Percentiles rank a stretch among this genome's conserved stretches.
These are phyloP conservation scores for Carpinus fangiana DNA, from an alignment of 306 rosid species.

Conservation along the genomic window DNA sequence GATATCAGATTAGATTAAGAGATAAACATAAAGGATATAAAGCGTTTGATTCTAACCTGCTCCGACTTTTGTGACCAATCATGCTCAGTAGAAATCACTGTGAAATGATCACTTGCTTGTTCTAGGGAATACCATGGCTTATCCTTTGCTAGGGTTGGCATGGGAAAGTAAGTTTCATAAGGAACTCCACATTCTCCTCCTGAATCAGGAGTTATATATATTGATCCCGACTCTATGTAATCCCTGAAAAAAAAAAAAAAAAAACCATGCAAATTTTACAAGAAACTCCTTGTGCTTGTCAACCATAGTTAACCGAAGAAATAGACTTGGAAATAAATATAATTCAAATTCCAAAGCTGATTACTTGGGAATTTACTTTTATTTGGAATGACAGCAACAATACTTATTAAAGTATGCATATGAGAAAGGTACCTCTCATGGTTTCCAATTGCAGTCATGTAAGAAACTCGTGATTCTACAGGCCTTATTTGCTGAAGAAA, in stretches of 20 bases:
- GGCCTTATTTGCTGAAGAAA: conserved; percentile 65
- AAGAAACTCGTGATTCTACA: conserved; percentile 64
- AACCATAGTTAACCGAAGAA: no score
- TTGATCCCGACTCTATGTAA: conserved; percentile 54
- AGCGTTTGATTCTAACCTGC: conserved; percentile 50
- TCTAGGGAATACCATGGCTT: conserved; percentile 95
- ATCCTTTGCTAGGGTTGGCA: conserved; percentile 78
- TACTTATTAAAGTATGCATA: not conserved
- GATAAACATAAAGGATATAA: not conserved
- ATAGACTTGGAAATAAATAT: no score
- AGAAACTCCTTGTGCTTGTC: not conserved
- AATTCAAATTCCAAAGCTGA: not conserved
- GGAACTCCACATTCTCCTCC: conserved; percentile 98
- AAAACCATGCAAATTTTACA: not conserved
- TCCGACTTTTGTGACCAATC: conserved; percentile 59
- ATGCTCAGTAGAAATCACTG: conserved; percentile 85
- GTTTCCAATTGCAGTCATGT: conserved; percentile 94
- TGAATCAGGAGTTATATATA: conserved; percentile 66
- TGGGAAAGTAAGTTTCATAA: conserved; percentile 81
- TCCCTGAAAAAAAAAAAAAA: conserved; percentile 42
- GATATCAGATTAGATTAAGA: conserved; percentile 5
- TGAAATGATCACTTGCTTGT: conserved; percentile 76
- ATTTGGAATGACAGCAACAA: not conserved
- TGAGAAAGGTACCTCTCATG: conserved; percentile 72
- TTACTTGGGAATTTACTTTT: not conserved